Evolutionary conservation across 306 rosid genomes (phyloP), one percentile per base, ranked within the genome.

Genomic region (Quercus wislizeni): DNA sequence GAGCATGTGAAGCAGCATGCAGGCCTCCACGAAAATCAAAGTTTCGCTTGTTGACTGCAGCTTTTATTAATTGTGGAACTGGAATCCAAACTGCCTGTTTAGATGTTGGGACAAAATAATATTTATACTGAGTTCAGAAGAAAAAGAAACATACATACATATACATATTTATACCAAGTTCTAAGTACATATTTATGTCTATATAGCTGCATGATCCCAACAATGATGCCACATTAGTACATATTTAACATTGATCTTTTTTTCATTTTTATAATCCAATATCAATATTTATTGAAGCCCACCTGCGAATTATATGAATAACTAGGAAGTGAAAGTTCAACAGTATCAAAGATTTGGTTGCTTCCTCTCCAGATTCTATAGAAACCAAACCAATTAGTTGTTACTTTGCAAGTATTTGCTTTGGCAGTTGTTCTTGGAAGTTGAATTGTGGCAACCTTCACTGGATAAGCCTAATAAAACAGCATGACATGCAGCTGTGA

Each of bases 1-100:
- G 85, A 61, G 98, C 99, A 83, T 95, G 99, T 76, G 98, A 91
- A 71, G 98, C 97, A 75, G 98, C 98, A 87, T 92, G 99, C 90
- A 95, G 86, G 52, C 98, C 99, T 56, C 95, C 99, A 69, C 98
- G 97, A 81, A 92, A 95, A 86, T 95, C 92, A 76, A 85, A 85
- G 71, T 51, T 56, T 85, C 84, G 70, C 77, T 68, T 78, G 72
- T 79, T 55, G 69, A 89, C 88, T 38, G 87, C 93, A 85, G 77
- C 89, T 88, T 87, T 91, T 72, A 88, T 80, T 67, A 88, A 87
- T 80, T 82, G 95, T 69, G 94, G 87, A 85, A 95, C 97, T 0
- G 96, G 92, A 82, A 89, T 82, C 99, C 99, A 95, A 63, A 87
- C 99, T 63, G 98, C 99, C 98, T 94, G 85, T 75, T 81, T 71